Evolutionary conservation across 2,329 filamentous ascomycete species (phyloP).

Genomic region (Fusarium sp.): DNA sequence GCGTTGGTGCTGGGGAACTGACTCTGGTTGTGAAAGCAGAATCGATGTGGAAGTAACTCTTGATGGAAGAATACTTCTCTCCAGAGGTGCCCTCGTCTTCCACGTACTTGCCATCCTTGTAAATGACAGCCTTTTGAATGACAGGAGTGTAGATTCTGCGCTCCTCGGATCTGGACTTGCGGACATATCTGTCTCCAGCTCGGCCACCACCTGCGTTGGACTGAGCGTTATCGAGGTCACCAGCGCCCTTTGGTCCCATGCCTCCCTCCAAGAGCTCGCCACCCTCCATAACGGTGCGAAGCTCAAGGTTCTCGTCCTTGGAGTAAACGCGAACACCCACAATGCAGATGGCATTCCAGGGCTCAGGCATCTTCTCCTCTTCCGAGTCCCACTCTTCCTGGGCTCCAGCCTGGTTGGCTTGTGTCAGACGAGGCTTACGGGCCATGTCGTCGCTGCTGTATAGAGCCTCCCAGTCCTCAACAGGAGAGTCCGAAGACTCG

Average conservation of each 20-base stretch:
- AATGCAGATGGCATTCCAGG: conserved; percentile 74
- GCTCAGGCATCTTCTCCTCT: conserved; percentile 68
- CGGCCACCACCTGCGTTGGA: conserved; percentile 66
- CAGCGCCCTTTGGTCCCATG: conserved; percentile 69
- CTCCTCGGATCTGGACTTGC: conserved; percentile 19
- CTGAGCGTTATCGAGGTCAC: conserved; percentile 69
- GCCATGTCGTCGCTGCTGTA: conserved; percentile 71
- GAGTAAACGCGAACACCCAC: conserved; percentile 73
- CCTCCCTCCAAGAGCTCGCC: conserved; percentile 66
- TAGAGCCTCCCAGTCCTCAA: conserved; percentile 70
- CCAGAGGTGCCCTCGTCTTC: conserved; percentile 34
- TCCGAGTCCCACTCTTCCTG: conserved; percentile 64
- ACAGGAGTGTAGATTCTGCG: conserved; percentile 41
- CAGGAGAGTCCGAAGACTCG: conserved; percentile 71
- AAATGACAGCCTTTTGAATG: conserved; percentile 48
- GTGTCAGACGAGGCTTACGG: conserved; percentile 61
- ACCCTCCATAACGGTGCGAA: conserved; percentile 69
- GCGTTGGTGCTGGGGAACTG: conserved; percentile 52
- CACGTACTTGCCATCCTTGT: conserved; percentile 44
- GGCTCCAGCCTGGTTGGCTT: conserved; percentile 52
- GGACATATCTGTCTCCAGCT: conserved; percentile 34
- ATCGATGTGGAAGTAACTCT: conserved; percentile 49
- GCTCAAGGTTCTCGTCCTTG: conserved; percentile 66
- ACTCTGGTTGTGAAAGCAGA: conserved; percentile 48
- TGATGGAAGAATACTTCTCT: conserved; percentile 45